Conservation (phyloP, 23 red algal genomes). For the Gracilaria caudata region DNA sequence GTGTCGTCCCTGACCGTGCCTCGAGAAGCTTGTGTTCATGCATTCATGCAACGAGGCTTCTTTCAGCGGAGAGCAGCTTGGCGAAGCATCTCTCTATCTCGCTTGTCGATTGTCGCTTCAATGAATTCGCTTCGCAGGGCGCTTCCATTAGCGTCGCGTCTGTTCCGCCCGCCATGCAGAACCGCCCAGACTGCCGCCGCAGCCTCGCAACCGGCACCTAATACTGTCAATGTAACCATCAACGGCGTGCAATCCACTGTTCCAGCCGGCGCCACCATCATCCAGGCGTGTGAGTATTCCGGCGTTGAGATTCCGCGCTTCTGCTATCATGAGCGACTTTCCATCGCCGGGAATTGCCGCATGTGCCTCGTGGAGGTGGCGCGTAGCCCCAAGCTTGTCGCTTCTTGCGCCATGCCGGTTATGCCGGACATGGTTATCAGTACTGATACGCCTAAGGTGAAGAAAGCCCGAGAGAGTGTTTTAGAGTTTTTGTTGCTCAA, state of each 20-base stretch:
- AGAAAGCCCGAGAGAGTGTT: constrained; percentile 94
- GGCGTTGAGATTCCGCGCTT: constrained; percentile 98
- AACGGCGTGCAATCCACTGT: constrained; percentile 81
- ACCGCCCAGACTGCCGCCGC: constrained; percentile 21
- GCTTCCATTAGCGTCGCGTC: neutral
- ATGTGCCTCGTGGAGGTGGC: constrained; percentile 99
- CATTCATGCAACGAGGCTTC: no score
- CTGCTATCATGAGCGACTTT: constrained; percentile 99
- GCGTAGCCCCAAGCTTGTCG: constrained; percentile 96
- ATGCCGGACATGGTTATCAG: constrained; percentile 97
- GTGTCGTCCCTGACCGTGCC: no score
- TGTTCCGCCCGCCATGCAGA: constrained; percentile 9
- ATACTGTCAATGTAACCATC: constrained; percentile 80
- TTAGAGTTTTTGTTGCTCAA: constrained; percentile 96
- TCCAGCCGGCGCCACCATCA: constrained; percentile 81
- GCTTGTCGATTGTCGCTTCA: neutral
- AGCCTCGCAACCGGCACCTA: constrained; percentile 19
- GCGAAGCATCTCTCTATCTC: no score
- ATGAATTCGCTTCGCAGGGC: constrained; percentile 21
- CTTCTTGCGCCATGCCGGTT: constrained; percentile 98
- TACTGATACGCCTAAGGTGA: constrained; percentile 84
- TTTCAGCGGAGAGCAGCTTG: no score
- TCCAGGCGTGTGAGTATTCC: constrained; percentile 88
- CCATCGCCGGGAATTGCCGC: constrained; percentile 97
- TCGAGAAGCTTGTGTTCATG: neutral